phyloP scores from a whole-genome alignment of 2,329 filamentous ascomycete genomes.

The Nothopassalora personata region DNA sequence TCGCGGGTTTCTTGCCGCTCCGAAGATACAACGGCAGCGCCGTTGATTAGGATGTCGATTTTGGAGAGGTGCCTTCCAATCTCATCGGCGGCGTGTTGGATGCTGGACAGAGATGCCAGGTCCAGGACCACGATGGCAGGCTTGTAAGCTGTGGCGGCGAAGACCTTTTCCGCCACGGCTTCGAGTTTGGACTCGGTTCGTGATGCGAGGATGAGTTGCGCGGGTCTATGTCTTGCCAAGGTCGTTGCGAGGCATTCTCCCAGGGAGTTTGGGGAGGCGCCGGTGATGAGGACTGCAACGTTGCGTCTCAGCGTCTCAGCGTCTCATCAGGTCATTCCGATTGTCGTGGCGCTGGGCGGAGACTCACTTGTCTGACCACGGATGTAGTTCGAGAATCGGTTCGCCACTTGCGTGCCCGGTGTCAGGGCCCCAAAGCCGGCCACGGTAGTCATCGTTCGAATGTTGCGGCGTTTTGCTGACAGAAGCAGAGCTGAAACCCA shows the following conservation, averaged over 20 bases:
- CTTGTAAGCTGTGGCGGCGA: not conserved
- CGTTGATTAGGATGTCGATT: constrained; percentile 8
- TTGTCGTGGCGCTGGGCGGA: not conserved
- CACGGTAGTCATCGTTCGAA: constrained; percentile 1
- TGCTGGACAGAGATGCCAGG: not conserved
- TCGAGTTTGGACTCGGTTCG: not conserved
- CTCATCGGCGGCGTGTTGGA: not conserved
- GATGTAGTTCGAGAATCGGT: constrained; percentile 1
- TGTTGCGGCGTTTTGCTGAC: not conserved
- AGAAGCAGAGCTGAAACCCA: not conserved
- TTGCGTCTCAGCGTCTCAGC: not conserved
- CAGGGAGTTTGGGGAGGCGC: constrained; percentile 4
- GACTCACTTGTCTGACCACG: constrained; percentile 1
- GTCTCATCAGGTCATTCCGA: not conserved
- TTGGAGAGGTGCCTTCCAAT: not conserved
- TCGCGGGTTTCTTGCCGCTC: not conserved
- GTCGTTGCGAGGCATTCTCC: constrained; percentile 2
- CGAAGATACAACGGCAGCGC: constrained; percentile 2
- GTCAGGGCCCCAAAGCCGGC: constrained; percentile 1
- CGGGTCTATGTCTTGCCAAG: constrained; percentile 2
- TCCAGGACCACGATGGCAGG: not conserved
- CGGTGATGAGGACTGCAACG: constrained; percentile 9
- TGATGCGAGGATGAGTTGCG: constrained; percentile 6
- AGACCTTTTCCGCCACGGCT: not conserved
- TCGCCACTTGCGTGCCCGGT: constrained; percentile 3